These are phyloP conservation scores for Fusarium pseudoanthophilum DNA, from an alignment of 2,329 filamentous ascomycete species.

Conservation along the genomic window DNA sequence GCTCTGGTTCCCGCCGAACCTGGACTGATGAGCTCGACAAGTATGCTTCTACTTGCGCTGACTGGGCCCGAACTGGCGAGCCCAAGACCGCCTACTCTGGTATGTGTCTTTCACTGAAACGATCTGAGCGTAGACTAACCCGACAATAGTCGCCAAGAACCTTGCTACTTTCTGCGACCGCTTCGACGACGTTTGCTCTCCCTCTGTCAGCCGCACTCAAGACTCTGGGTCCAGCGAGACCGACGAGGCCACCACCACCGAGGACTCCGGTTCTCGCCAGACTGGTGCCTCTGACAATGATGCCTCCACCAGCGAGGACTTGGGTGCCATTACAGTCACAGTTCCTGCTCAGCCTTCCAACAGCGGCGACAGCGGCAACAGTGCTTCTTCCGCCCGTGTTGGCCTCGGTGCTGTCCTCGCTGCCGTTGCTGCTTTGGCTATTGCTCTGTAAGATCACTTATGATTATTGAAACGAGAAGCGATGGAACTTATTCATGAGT, in stretches of 20 bases:
- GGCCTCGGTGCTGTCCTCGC: constrained; percentile 39
- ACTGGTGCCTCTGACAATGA: neutral
- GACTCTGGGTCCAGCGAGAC: constrained; percentile 13
- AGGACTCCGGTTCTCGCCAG: constrained; percentile 4
- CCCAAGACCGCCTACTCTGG: constrained; percentile 41
- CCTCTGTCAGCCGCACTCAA: constrained; percentile 5
- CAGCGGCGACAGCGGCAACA: constrained; percentile 18
- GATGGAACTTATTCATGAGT: constrained; percentile 7
- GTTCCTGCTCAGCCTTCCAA: constrained; percentile 10
- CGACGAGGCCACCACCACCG: constrained; percentile 14
- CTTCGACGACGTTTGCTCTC: constrained; percentile 45
- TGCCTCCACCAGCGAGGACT: constrained; percentile 11
- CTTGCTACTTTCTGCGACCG: constrained; percentile 47
- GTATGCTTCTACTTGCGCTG: constrained; percentile 46
- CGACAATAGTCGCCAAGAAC: constrained; percentile 42
- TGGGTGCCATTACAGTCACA: constrained; percentile 17
- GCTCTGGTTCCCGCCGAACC: constrained; percentile 21
- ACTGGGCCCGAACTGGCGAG: constrained; percentile 46
- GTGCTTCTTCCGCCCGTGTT: constrained; percentile 33
- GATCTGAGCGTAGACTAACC: constrained; percentile 18
- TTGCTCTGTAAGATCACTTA: constrained; percentile 37
- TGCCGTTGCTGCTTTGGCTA: constrained; percentile 36
- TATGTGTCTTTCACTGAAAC: constrained; percentile 26
- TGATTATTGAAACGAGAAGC: neutral
- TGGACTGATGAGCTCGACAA: constrained; percentile 49